Conservation (phyloP, 2,329 filamentous ascomycete species). For the Clarireedia monteithiana region DNA sequence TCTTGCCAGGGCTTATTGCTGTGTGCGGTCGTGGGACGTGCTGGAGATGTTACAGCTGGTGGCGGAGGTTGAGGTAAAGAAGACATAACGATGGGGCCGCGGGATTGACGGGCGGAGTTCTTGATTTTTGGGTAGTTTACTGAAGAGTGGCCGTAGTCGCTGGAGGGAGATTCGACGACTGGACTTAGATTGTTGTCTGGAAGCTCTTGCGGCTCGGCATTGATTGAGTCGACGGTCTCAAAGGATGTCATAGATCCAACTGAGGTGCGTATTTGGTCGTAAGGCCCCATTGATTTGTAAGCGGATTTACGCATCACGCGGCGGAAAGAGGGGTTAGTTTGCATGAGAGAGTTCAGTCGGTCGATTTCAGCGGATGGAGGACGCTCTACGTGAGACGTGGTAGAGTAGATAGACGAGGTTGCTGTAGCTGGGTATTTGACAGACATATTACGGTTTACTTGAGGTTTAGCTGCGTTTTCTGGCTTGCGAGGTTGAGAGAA, state of each 20-base stretch:
- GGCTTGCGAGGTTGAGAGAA: constrained; percentile 7
- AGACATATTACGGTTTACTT: background rate
- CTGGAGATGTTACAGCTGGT: constrained; percentile 14
- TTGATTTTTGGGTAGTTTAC: constrained; percentile 26
- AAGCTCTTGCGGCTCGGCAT: constrained; percentile 6
- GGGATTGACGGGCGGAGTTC: constrained; percentile 3
- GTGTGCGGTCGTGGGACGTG: background rate
- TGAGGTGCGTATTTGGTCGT: constrained; percentile 15
- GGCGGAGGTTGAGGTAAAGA: constrained; percentile 15
- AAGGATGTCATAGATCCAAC: constrained; percentile 16
- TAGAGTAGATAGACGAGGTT: constrained; percentile 1
- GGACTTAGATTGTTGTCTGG: constrained; percentile 21
- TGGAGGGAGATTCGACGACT: constrained; percentile 25
- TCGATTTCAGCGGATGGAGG: constrained; percentile 3
- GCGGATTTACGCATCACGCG: constrained; percentile 3
- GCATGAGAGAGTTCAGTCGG: constrained; percentile 2
- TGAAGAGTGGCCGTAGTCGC: constrained; percentile 16
- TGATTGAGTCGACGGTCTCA: constrained; percentile 10
- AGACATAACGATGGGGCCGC: constrained; percentile 1
- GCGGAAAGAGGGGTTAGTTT: constrained; percentile 8
- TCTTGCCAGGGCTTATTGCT: constrained; percentile 18
- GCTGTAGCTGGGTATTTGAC: background rate
- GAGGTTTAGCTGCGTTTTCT: background rate
- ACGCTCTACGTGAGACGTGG: background rate
- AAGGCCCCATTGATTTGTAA: constrained; percentile 20